Evolutionary conservation across 2,329 filamentous ascomycete species (phyloP), one percentile per base, ranked within the genome.

Genomic region (Leptodontidium sp.): DNA sequence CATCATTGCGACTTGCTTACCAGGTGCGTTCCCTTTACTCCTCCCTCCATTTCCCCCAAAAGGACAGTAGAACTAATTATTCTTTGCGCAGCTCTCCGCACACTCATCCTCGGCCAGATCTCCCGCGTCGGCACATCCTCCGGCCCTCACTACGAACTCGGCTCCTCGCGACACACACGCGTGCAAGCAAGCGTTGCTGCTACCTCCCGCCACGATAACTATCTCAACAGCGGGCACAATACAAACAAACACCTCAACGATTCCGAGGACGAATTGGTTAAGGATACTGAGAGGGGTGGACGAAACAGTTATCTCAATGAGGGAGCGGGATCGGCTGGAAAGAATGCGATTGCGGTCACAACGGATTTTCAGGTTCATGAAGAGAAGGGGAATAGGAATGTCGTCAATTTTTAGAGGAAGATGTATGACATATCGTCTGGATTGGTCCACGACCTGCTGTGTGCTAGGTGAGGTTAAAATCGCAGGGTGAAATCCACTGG

Each of bases 1-100:
- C 1, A 81, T 82, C 43, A 81, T 82, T 11, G 79, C 80, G 1
- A 66, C 68, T 11, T 70, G 66, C 15, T 76, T 65, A 35, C 64
- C 64, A 43, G 57, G 57, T 59, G 15, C 9, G 57, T 26, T n/a
- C n/a, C 21, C 32, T 15, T 14, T 7, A 2, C 21, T 11, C 17
- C 9, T 21, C 21, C 24, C 43, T 17, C 7, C 12, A 45, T 6
- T n/a, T 4, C 11, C 24, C 26, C 24, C 2, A 14, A 32, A 29
- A 29, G 12, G 24, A 15, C 5, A 15, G 5, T 3, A 53, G 24
- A 32, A 53, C 50, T 53, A 32, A 53, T 12, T 1, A 29, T 2
- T 17, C 12, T n/a, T 29, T 59, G 17, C 11, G 43, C 35, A 58
- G 64, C 53, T 78, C 69, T 72, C 57, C 66, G 66, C 21, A 43